phyloP scores from a whole-genome alignment of 176 grass and related monocot genomes.

The Puya raimondii region DNA sequence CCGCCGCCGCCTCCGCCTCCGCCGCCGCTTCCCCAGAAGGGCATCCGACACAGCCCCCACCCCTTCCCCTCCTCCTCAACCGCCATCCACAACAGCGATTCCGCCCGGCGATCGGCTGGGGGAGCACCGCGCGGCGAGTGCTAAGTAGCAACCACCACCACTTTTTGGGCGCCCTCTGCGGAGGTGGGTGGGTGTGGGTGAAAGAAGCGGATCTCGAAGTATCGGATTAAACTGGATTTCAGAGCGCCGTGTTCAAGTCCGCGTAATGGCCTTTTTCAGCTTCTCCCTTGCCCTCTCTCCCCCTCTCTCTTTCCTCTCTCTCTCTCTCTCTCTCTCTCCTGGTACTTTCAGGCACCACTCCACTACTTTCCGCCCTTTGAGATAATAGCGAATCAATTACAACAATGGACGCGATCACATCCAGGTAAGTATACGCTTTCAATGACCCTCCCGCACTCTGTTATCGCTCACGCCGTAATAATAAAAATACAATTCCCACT shows the following conservation, averaged over 20 bases:
- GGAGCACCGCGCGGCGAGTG: neutral
- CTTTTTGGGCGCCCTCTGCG: neutral
- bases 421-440: no score
- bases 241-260: neutral
- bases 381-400: no score
- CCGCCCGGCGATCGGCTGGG: neutral
- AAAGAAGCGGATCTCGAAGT: neutral
- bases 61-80: slow-evolving; percentile 42
- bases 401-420: no score
- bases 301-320: no score
- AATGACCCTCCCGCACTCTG: no score
- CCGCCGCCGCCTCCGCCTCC: neutral
- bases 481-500: no score
- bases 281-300: no score
- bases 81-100: slow-evolving; percentile 18
- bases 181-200: neutral
- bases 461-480: no score
- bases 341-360: no score
- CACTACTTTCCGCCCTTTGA: no score
- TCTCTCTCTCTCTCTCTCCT: no score
- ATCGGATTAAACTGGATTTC: neutral
- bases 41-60: slow-evolving; percentile 92
- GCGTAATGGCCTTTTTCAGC: neutral
- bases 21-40: slow-evolving; percentile 36
- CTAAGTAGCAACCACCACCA: neutral